Percentiles rank a stretch among this genome's conserved stretches.
Evolutionary conservation across 257 asterid genomes (phyloP).

Genomic region (Solanum bulbocastanum): DNA sequence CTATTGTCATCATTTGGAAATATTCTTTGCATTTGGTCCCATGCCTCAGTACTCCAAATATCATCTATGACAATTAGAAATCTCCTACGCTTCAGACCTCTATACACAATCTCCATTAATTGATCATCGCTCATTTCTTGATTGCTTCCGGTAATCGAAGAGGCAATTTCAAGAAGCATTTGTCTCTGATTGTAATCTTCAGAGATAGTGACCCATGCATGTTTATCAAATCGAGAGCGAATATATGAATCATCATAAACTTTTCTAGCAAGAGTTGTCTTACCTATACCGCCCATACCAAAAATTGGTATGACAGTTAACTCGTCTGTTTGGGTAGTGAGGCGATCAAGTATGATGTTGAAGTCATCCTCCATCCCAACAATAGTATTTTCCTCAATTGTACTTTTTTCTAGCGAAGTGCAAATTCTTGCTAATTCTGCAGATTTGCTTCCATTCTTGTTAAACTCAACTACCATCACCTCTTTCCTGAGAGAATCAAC

Average conservation of each 20-base stretch:
- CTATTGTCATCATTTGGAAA: no score
- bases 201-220: neutral
- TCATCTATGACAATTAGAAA: no score
- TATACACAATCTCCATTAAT: neutral
- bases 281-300: neutral
- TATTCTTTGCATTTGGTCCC: no score
- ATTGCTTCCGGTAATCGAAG: neutral
- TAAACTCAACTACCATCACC: no score
- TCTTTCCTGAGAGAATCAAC: no score
- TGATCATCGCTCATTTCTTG: neutral
- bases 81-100: neutral
- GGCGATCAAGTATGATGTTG: neutral
- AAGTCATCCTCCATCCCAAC: neutral
- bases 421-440: no score
- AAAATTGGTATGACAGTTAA: neutral
- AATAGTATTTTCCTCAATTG: no score
- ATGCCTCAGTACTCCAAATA: no score
- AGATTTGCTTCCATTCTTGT: no score
- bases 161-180: neutral
- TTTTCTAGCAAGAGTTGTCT: neutral
- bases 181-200: neutral
- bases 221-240: neutral
- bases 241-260: no score
- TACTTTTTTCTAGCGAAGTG: no score
- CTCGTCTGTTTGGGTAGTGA: neutral